phyloP scores from a whole-genome alignment of 208 protist genomes.

The Strigomonas culicis region DNA sequence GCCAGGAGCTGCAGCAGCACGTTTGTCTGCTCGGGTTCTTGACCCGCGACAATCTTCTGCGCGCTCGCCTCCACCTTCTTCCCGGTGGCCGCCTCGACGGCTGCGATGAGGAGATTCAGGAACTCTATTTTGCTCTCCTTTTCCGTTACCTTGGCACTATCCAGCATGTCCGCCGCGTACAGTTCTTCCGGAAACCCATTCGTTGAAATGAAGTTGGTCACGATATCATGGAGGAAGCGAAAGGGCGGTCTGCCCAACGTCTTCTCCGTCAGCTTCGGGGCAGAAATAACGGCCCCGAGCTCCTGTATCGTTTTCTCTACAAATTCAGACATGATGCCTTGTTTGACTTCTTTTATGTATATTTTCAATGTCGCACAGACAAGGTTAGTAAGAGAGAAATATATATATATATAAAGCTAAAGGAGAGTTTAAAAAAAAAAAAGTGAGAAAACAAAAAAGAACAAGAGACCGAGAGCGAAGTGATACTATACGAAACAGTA shows the following conservation, averaged over 20 bases:
- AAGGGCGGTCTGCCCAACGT: slow-evolving; percentile 84
- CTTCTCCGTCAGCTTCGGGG: slow-evolving; percentile 89
- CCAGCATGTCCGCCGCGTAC: slow-evolving; percentile 56
- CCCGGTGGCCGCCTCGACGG: slow-evolving; percentile 76
- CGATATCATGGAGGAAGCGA: slow-evolving; percentile 88
- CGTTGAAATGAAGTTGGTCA: slow-evolving; percentile 55
- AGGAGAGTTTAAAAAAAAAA: background rate
- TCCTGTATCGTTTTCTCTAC: slow-evolving; percentile 77
- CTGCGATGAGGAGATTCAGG: slow-evolving; percentile 67
- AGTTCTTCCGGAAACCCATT: slow-evolving; percentile 74
- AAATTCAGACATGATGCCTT: slow-evolving; percentile 29
- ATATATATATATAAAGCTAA: background rate
- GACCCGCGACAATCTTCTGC: slow-evolving; percentile 80
- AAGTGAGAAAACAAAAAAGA: background rate
- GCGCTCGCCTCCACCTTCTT: slow-evolving; percentile 49
- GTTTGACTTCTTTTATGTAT: slow-evolving; percentile 1
- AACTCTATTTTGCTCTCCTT: slow-evolving; percentile 87
- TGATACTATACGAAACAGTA: background rate
- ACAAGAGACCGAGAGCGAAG: background rate
- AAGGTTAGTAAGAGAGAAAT: background rate
- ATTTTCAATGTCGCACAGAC: background rate
- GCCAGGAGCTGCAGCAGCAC: slow-evolving; percentile 82
- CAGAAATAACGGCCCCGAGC: slow-evolving; percentile 68
- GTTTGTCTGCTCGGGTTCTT: slow-evolving; percentile 88
- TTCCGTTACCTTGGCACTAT: slow-evolving; percentile 68